Evolutionary conservation across 805 yeast genomes (phyloP).

Genomic region (Jamesozyma rosinii): DNA sequence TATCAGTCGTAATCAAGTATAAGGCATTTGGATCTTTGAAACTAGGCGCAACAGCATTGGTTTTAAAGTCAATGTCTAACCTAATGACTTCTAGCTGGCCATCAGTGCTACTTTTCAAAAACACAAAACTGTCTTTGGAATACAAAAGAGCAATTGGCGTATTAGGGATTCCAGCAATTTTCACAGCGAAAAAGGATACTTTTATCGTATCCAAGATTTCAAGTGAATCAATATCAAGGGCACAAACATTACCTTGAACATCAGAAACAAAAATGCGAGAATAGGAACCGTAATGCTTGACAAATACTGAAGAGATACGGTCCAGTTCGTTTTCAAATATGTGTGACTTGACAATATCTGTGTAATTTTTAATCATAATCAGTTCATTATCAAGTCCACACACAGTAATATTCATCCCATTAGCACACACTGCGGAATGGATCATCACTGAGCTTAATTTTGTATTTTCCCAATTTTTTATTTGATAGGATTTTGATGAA

Average conservation of each 20-base stretch:
- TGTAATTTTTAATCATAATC: conserved; percentile 3
- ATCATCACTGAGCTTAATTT: background rate
- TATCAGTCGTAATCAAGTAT: background rate
- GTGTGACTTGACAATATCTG: background rate
- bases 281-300: background rate
- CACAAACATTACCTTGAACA: conserved; percentile 12
- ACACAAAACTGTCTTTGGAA: conserved; percentile 1
- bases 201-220: conserved; percentile 3
- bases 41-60: background rate
- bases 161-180: conserved; percentile 5
- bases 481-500: background rate
- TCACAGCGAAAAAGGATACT: conserved; percentile 6
- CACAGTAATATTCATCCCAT: conserved; percentile 8
- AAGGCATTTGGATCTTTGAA: no score
- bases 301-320: conserved; percentile 1
- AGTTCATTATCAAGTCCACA: conserved; percentile 6
- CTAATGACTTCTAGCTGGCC: background rate
- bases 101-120: background rate
- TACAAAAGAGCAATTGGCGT: background rate
- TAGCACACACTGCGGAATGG: background rate
- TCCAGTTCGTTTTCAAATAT: background rate
- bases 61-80: background rate
- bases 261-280: conserved; percentile 12
- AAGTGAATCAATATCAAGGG: conserved; percentile 6
- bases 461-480: background rate